These are phyloP conservation scores for Camellia oleifera DNA, from an alignment of 179 eudicot genomes.

Conservation along the genomic window DNA sequence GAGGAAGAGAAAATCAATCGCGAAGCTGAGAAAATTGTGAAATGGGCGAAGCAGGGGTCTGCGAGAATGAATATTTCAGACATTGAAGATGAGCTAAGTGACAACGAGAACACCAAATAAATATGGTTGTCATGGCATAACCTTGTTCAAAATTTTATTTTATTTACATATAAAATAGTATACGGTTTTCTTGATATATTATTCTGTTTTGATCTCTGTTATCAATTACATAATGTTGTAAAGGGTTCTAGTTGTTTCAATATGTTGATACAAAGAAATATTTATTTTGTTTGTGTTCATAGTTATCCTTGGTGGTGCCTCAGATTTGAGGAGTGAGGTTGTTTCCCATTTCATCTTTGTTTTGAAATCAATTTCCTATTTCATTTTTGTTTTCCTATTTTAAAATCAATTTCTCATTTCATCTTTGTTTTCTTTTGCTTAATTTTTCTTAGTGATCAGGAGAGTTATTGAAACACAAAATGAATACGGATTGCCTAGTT, in stretches of 20 bases:
- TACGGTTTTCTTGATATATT: background rate
- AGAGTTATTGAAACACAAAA: background rate
- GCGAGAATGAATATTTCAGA: constrained; percentile 64
- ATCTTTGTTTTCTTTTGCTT: background rate
- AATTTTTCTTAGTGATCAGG: background rate
- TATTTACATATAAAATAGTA: background rate
- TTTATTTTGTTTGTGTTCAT: background rate
- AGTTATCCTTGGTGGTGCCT: background rate
- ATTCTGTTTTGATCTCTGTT: background rate
- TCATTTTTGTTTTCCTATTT: background rate
- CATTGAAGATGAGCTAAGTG: constrained; percentile 57
- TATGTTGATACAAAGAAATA: background rate
- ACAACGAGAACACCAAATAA: constrained; percentile 32
- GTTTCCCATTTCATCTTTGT: background rate
- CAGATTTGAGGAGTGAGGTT: background rate
- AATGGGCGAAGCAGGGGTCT: constrained; percentile 86
- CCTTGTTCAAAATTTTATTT: background rate
- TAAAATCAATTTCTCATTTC: background rate
- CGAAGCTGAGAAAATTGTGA: constrained; percentile 87
- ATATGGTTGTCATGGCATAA: background rate
- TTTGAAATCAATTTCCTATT: background rate
- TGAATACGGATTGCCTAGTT: background rate
- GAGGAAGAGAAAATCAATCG: constrained; percentile 73
- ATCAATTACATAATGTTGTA: background rate
- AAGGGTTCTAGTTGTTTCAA: background rate